Percentiles rank a stretch among this genome's conserved stretches.
Conservation (phyloP, 352 stramenopile genomes). For the Pythium plurisporium region DNA sequence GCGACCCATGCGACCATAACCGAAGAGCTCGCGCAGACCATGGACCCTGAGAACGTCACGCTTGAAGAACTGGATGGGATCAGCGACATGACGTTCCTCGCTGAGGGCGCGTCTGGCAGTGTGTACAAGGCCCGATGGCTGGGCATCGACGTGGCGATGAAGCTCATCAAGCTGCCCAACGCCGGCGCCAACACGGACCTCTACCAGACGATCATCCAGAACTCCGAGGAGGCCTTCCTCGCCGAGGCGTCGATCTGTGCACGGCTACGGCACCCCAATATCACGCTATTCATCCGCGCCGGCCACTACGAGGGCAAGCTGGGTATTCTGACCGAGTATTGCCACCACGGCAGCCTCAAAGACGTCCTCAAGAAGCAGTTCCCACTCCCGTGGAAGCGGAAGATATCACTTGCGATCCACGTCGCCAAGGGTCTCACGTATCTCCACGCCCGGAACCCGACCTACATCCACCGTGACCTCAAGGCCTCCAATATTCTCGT, state of each 20-base stretch:
- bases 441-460: slow-evolving; percentile 63
- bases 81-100: slow-evolving; percentile 49
- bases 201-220: slow-evolving; percentile 68
- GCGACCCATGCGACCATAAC: slow-evolving; percentile 17
- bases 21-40: slow-evolving; percentile 41
- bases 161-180: slow-evolving; percentile 65
- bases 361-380: slow-evolving; percentile 60
- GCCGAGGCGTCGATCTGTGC: slow-evolving; percentile 59
- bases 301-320: slow-evolving; percentile 63
- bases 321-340: slow-evolving; percentile 68
- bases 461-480: slow-evolving; percentile 70
- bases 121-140: slow-evolving; percentile 71
- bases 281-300: slow-evolving; percentile 64
- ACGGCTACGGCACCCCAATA: slow-evolving; percentile 59
- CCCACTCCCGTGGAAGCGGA: slow-evolving; percentile 54
- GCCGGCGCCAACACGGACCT: slow-evolving; percentile 41
- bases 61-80: slow-evolving; percentile 59
- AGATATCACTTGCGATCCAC: slow-evolving; percentile 50
- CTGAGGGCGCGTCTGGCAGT: slow-evolving; percentile 52
- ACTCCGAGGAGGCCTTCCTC: slow-evolving; percentile 60
- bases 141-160: slow-evolving; percentile 69
- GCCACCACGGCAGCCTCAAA: slow-evolving; percentile 61
- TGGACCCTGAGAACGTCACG: slow-evolving; percentile 37
- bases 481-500: slow-evolving; percentile 74
- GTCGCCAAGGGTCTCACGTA: slow-evolving; percentile 68